Conservation (phyloP, 1,284 basidiomycete genomes). For the Papiliotrema nemorosa region DNA sequence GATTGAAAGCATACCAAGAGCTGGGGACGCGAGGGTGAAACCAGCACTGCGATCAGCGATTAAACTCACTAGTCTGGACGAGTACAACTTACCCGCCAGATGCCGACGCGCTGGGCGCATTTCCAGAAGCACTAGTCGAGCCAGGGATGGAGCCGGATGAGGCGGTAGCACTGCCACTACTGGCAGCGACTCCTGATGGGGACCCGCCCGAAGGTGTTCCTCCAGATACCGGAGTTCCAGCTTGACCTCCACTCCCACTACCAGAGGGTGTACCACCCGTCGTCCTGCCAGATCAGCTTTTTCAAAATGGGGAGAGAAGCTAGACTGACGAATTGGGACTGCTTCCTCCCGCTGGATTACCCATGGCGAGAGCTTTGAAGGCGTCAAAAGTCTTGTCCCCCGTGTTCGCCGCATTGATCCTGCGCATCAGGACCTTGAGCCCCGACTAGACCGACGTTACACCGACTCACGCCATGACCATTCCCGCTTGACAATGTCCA, state of each 20-base stretch:
- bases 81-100: not conserved
- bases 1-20: too few relatives aligned
- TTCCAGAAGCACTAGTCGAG: too few relatives aligned
- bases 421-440: slow-evolving; percentile 19
- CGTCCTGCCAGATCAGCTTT: not conserved
- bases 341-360: too few relatives aligned
- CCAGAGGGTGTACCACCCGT: not conserved
- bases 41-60: too few relatives aligned
- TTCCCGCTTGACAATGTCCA: slow-evolving; percentile 59
- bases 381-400: slow-evolving; percentile 53
- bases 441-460: too few relatives aligned
- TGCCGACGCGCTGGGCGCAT: not conserved
- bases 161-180: not conserved
- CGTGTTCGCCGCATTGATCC: slow-evolving; percentile 58
- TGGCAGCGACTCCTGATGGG: not conserved
- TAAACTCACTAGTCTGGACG: too few relatives aligned
- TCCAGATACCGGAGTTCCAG: not conserved
- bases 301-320: not conserved
- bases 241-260: not conserved
- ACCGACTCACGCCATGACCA: slow-evolving; percentile 55
- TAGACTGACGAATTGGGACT: slow-evolving; percentile 6
- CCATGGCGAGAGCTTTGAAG: slow-evolving; percentile 53
- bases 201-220: not conserved
- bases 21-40: too few relatives aligned
- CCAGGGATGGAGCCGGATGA: too few relatives aligned